Evolutionary conservation across 2,329 filamentous ascomycete genomes (phyloP), one percentile per base, ranked within the genome.

Genomic region (Thielaviopsis musarum): DNA sequence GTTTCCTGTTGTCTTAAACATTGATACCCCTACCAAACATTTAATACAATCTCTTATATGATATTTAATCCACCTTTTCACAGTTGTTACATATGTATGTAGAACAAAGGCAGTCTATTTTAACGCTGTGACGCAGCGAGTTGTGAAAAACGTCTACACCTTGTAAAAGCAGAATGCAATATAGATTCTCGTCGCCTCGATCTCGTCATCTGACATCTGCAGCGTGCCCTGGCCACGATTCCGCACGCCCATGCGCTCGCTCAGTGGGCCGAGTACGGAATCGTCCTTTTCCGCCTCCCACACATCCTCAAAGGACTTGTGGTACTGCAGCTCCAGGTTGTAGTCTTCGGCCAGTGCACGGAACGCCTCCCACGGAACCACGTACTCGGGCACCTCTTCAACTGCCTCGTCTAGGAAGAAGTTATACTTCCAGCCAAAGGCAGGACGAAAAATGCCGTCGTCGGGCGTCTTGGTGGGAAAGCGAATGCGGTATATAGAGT

Each of bases 301-400:
- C 30, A 98, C 86, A 65, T 97, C 91, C 49, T 82, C 74, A 69
- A 98, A 98, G 0, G 85, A 81, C 71, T 91, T 91, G 67, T 94
- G 87, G 68, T 96, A 98, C 71, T 95, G 87, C 66, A 97, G 73
- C 70, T 98, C 93, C 6, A 98, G 81, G 66, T 96, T 96, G 76
- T 91, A 98, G 69, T 97, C 91, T 69, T 96, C 91, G 19, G 93
- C 93, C 66, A 97, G 75, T 26, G 89, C 91, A 72, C 93, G 88
- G 74, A 98, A 97, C 0, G 90, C 91, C 70, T 95, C 91, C 91
- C 93, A 98, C 0, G 93, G 93, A 1, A 98, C 93, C 1, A 98
- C 91, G 69, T 95, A 98, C 73, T 98, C 93, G 2, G 93, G 91
- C 7, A 95, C 88, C 68, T 91, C 88, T 70, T 97, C 91, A 21